phyloP scores from a whole-genome alignment of 1,284 basidiomycete species.

The Cryptococcus jaspeensis region DNA sequence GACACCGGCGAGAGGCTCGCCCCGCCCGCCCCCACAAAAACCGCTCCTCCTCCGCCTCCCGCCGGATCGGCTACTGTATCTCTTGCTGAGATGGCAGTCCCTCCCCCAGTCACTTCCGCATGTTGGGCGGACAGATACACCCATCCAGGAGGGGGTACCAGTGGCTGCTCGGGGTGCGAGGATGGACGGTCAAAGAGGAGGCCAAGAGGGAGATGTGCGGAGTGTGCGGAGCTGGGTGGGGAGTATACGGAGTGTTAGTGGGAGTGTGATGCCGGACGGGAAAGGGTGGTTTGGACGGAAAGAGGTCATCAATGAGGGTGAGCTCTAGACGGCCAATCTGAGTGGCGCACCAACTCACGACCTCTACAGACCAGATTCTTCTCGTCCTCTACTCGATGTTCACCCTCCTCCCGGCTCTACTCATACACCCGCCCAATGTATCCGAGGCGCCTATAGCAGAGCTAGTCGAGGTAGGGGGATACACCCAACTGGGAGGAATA shows the following conservation, averaged over 20 bases:
- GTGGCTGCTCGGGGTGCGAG: slow-evolving; percentile 34
- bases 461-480: slow-evolving; percentile 46
- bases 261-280: slow-evolving; percentile 18
- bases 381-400: slow-evolving; percentile 46
- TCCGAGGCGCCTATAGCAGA: slow-evolving; percentile 47
- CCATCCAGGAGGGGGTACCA: slow-evolving; percentile 39
- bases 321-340: slow-evolving; percentile 7
- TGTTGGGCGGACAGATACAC: slow-evolving; percentile 47
- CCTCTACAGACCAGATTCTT: slow-evolving; percentile 37
- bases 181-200: slow-evolving; percentile 10
- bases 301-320: slow-evolving; percentile 45
- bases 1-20: slow-evolving; percentile 8
- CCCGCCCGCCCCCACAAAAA: slow-evolving; percentile 15
- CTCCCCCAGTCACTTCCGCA: slow-evolving; percentile 38
- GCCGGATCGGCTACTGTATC: slow-evolving; percentile 48
- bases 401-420: slow-evolving; percentile 45
- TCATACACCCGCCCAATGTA: slow-evolving; percentile 45
- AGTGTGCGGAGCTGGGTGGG: slow-evolving; percentile 51
- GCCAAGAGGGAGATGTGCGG: slow-evolving; percentile 44
- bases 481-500: slow-evolving; percentile 47
- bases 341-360: background rate
- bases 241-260: slow-evolving; percentile 46
- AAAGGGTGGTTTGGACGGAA: slow-evolving; percentile 39
- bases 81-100: slow-evolving; percentile 47
- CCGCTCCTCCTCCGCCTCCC: slow-evolving; percentile 48